These are phyloP conservation scores for Entomophthora muscae DNA, from an alignment of 371 early-diverging fungal genomes.

Conservation along the genomic window DNA sequence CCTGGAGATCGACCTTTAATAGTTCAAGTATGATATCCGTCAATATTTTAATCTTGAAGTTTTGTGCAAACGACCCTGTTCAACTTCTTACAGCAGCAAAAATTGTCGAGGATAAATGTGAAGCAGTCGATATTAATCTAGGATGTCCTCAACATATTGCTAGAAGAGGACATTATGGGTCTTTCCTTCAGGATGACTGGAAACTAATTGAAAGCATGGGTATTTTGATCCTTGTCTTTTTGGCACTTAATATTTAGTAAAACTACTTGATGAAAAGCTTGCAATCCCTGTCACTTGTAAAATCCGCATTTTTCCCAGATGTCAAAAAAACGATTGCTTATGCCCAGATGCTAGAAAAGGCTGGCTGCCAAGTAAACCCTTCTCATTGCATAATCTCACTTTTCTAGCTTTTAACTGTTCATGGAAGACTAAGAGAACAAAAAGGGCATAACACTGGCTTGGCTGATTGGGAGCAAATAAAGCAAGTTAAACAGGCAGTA, in stretches of 20 bases:
- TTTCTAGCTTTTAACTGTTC: slow-evolving; percentile 70
- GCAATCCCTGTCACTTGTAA: slow-evolving; percentile 96
- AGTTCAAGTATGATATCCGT: slow-evolving; percentile 46
- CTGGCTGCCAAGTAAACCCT: slow-evolving; percentile 55
- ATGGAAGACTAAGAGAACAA: slow-evolving; percentile 92
- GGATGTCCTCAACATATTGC: slow-evolving; percentile 99
- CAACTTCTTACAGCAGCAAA: slow-evolving; percentile 68
- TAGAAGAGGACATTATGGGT: slow-evolving; percentile 84
- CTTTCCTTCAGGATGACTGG: slow-evolving; percentile 95
- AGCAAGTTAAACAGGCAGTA: slow-evolving; percentile 64
- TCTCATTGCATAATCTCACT: neutral
- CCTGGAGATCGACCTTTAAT: slow-evolving; percentile 74
- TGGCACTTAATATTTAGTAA: slow-evolving; percentile 22
- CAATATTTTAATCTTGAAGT: slow-evolving; percentile 25
- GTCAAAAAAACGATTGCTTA: slow-evolving; percentile 86
- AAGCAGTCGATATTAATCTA: slow-evolving; percentile 95
- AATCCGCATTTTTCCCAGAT: slow-evolving; percentile 85
- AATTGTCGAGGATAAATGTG: slow-evolving; percentile 68
- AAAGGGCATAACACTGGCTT: slow-evolving; percentile 92
- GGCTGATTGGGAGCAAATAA: slow-evolving; percentile 96
- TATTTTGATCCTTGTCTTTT: slow-evolving; percentile 12
- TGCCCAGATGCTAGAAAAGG: slow-evolving; percentile 91
- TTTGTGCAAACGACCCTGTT: slow-evolving; percentile 95
- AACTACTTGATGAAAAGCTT: slow-evolving; percentile 57
- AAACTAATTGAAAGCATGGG: slow-evolving; percentile 55